Conservation (phyloP, 768 basidiomycete genomes). For the Boletus fagicola region DNA sequence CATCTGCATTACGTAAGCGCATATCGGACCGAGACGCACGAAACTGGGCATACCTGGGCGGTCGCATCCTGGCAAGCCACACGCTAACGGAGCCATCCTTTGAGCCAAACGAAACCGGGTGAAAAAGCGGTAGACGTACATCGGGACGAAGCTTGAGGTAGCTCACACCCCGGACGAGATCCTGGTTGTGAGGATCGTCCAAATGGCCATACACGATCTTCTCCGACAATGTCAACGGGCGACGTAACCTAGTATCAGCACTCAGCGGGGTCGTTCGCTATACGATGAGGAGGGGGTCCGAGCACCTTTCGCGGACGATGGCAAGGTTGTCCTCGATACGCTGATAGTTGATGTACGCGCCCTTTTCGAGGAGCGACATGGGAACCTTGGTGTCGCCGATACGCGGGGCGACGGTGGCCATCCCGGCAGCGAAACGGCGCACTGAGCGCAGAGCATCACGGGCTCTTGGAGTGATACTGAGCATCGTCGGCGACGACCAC, state of each 20-base stretch:
- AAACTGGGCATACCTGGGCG: slow-evolving; percentile 57
- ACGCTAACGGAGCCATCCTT: slow-evolving; percentile 44
- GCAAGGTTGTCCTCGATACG: slow-evolving; percentile 97
- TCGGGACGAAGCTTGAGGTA: slow-evolving; percentile 98
- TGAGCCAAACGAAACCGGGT: neutral
- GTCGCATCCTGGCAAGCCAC: slow-evolving; percentile 92
- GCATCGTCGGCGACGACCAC: slow-evolving; percentile 49
- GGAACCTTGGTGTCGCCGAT: slow-evolving; percentile 90
- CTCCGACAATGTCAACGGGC: slow-evolving; percentile 91
- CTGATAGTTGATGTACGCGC: slow-evolving; percentile 89
- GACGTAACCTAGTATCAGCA: slow-evolving; percentile 70
- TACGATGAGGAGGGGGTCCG: neutral
- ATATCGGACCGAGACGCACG: slow-evolving; percentile 12
- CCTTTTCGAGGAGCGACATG: slow-evolving; percentile 84
- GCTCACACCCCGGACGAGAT: slow-evolving; percentile 86
- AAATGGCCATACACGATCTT: slow-evolving; percentile 98
- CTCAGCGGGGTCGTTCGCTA: neutral
- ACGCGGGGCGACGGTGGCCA: slow-evolving; percentile 77
- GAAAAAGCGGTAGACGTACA: slow-evolving; percentile 49
- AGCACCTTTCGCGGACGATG: slow-evolving; percentile 78
- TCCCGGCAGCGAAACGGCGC: slow-evolving; percentile 57
- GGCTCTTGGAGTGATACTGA: slow-evolving; percentile 54
- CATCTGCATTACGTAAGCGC: slow-evolving; percentile 65
- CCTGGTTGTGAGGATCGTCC: slow-evolving; percentile 89
- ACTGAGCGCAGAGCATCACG: slow-evolving; percentile 52